phyloP scores from a whole-genome alignment of 2,329 filamentous ascomycete genomes.

The Pseudocercospora macadamiae region DNA sequence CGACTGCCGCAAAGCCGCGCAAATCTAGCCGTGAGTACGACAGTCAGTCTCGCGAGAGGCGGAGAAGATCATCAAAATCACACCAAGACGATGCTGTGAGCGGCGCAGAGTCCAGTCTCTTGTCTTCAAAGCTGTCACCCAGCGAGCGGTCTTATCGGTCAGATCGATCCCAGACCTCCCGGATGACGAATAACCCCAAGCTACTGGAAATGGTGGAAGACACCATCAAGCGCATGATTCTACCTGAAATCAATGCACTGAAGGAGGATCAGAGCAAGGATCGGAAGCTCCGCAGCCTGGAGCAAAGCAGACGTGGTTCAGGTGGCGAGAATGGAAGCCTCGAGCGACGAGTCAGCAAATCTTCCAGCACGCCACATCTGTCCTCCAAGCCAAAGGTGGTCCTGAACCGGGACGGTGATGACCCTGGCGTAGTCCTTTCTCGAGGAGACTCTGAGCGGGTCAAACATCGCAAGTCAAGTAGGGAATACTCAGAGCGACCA shows the following conservation, averaged over 20 bases:
- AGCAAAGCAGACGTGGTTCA: conserved; percentile 61
- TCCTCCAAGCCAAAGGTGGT: conserved; percentile 63
- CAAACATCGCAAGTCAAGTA: conserved; percentile 59
- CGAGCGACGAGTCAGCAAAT: conserved; percentile 61
- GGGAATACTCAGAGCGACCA: conserved; percentile 41
- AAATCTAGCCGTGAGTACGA: conserved; percentile 39
- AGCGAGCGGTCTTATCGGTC: conserved; percentile 63
- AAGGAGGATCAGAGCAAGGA: conserved; percentile 87
- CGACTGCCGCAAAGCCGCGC: conserved; percentile 50
- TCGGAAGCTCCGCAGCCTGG: conserved; percentile 70
- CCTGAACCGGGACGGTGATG: conserved; percentile 60
- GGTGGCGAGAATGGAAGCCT: conserved; percentile 54
- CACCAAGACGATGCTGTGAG: conserved; percentile 54
- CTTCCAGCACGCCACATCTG: conserved; percentile 63
- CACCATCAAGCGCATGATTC: conserved; percentile 82
- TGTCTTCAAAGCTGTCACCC: conserved; percentile 60
- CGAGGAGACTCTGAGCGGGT: conserved; percentile 56
- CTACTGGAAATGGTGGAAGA: conserved; percentile 90
- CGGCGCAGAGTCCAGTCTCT: conserved; percentile 64
- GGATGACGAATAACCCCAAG: conserved; percentile 90
- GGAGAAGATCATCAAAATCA: conserved; percentile 48
- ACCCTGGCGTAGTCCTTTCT: conserved; percentile 61
- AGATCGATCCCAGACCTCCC: conserved; percentile 64
- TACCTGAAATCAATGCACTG: conserved; percentile 88
- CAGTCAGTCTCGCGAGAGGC: conserved; percentile 34